These are phyloP conservation scores for Ustilago loliicola DNA, from an alignment of 1,284 basidiomycete genomes.

Conservation along the genomic window DNA sequence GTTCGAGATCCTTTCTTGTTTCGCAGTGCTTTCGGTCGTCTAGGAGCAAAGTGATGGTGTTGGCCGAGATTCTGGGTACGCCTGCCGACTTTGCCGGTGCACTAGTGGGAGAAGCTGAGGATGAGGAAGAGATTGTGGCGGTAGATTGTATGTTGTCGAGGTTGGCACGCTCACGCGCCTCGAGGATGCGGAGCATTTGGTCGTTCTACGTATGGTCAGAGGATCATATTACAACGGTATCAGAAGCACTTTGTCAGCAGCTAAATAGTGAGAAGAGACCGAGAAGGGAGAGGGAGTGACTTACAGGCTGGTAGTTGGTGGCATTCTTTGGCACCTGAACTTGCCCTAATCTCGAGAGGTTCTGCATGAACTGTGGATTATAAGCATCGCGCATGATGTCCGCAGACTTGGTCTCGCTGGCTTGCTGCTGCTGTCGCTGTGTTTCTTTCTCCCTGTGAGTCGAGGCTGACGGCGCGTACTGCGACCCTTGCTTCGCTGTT, in stretches of 20 bases:
- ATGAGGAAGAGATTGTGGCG: not conserved
- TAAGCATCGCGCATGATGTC: conserved; percentile 55
- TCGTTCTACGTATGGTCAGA: conserved; percentile 26
- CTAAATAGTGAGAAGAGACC: not conserved
- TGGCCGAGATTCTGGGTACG: conserved; percentile 31
- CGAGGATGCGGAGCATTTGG: conserved; percentile 55
- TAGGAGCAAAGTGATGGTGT: conserved; percentile 43
- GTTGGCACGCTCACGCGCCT: conserved; percentile 43
- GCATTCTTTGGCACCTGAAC: conserved; percentile 53
- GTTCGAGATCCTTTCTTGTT: conserved; percentile 42
- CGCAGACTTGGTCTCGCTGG: conserved; percentile 49
- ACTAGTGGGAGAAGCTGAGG: conserved; percentile 2
- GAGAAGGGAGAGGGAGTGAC: not conserved
- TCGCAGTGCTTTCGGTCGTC: conserved; percentile 57
- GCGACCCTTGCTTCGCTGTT: conserved; percentile 25
- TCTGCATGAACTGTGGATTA: conserved; percentile 54
- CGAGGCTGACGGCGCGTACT: conserved; percentile 33
- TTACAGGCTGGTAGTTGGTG: conserved; percentile 47
- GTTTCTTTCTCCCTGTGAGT: conserved; percentile 33
- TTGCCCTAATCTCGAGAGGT: conserved; percentile 45
- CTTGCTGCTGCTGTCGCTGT: conserved; percentile 32
- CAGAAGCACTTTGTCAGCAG: not conserved
- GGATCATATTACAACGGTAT: not conserved
- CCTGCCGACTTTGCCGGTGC: conserved; percentile 1
- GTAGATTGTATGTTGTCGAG: conserved; percentile 26